phyloP scores from a whole-genome alignment of 495 filamentous ascomycete species.

The Rhypophila decipiens region DNA sequence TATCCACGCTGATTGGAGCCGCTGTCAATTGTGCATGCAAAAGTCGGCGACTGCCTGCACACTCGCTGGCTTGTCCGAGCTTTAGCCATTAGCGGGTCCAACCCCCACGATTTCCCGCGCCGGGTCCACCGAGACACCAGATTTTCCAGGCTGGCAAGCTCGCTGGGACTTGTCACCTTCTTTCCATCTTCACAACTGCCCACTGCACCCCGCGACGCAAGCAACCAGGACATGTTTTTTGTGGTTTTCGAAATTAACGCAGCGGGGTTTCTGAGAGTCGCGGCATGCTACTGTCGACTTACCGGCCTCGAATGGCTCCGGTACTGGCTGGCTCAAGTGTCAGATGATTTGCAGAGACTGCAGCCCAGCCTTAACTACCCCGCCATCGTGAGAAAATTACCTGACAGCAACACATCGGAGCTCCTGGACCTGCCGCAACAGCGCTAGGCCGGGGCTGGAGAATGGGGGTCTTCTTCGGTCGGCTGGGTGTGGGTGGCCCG shows the following conservation, averaged over 20 bases:
- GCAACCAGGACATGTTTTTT: background rate
- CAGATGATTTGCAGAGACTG: conserved; percentile 16
- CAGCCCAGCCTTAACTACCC: conserved; percentile 4
- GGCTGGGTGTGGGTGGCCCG: too few species aligned
- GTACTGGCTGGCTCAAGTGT: background rate
- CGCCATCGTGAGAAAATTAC: background rate
- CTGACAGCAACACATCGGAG: background rate
- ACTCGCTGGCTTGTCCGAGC: background rate
- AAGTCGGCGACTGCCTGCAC: background rate
- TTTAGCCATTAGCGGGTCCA: background rate
- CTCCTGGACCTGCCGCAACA: background rate
- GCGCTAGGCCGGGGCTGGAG: too few species aligned
- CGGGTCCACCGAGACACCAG: background rate
- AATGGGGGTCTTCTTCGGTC: too few species aligned
- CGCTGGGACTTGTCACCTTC: background rate
- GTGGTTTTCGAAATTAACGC: background rate
- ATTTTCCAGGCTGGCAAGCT: background rate
- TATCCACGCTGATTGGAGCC: background rate
- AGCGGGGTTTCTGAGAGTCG: background rate
- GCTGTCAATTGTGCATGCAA: background rate
- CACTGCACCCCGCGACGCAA: too few species aligned
- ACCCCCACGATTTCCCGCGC: background rate
- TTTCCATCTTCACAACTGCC: too few species aligned
- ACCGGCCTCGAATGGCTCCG: background rate
- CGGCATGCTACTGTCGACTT: background rate